phyloP scores from a whole-genome alignment of 768 basidiomycete genomes.

The Suillus discolor region DNA sequence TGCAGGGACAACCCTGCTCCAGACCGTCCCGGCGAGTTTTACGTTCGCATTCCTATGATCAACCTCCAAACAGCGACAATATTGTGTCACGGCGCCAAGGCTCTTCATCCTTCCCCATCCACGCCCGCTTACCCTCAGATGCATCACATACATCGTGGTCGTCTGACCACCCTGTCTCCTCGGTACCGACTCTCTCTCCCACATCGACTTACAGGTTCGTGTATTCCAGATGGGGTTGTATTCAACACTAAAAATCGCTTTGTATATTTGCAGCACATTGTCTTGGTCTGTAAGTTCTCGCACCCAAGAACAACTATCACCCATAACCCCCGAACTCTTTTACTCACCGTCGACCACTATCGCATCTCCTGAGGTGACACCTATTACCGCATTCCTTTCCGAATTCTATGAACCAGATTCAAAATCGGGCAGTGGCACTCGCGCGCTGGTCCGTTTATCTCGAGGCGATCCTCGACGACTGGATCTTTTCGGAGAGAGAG shows the following conservation, averaged over 20 bases:
- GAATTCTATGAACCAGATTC: constrained; percentile 13
- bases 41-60: background rate
- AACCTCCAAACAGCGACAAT: background rate
- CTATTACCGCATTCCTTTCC: constrained; percentile 12
- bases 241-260: background rate
- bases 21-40: background rate
- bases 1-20: background rate
- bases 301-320: constrained; percentile 16
- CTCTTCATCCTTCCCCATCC: background rate
- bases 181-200: constrained; percentile 22
- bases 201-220: constrained; percentile 29
- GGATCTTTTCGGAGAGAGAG: background rate
- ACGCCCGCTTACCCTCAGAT: background rate
- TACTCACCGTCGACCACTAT: constrained; percentile 15
- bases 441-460: background rate
- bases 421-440: background rate
- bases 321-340: constrained; percentile 24
- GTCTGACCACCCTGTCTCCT: constrained; percentile 17
- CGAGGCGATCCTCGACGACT: background rate
- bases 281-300: constrained; percentile 21
- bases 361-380: constrained; percentile 12
- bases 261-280: constrained; percentile 5
- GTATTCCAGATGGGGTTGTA: background rate
- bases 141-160: background rate
- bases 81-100: background rate